phyloP scores from a whole-genome alignment of 1,139 yeast genomes.

The Yamadazyma sp. region DNA sequence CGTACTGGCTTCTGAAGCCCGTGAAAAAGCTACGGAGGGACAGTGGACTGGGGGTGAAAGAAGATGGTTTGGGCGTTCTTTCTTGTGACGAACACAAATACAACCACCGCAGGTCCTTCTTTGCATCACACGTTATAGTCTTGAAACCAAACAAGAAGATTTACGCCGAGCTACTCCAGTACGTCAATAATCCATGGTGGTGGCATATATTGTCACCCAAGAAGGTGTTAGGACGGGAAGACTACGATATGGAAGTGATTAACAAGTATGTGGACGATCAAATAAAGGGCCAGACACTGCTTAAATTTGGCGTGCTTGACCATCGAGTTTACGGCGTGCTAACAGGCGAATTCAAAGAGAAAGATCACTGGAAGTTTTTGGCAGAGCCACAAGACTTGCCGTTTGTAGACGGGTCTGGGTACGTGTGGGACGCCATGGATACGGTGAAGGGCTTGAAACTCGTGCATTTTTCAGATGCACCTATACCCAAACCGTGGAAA shows the following conservation, averaged over 20 bases:
- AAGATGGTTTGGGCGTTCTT: constrained; percentile 18
- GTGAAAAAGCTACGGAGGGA: too few relatives aligned
- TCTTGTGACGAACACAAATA: constrained; percentile 30
- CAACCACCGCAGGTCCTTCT: constrained; percentile 29
- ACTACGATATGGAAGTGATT: constrained; percentile 53
- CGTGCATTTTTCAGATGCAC: constrained; percentile 45
- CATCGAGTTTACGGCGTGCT: constrained; percentile 48
- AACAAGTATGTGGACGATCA: constrained; percentile 28
- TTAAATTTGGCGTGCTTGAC: constrained; percentile 37
- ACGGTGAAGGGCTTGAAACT: constrained; percentile 24
- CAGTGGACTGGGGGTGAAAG: neutral
- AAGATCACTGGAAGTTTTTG: constrained; percentile 23
- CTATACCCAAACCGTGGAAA: constrained; percentile 51
- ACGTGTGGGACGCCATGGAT: constrained; percentile 29
- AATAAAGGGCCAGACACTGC: neutral
- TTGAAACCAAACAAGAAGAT: constrained; percentile 34
- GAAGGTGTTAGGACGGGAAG: constrained; percentile 22
- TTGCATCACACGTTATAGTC: constrained; percentile 48
- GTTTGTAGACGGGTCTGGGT: constrained; percentile 21
- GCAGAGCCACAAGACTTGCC: constrained; percentile 37
- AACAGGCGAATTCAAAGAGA: constrained; percentile 48
- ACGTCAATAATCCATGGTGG: constrained; percentile 31
- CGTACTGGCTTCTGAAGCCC: constrained; percentile 32
- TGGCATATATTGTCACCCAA: constrained; percentile 27
- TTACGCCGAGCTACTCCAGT: constrained; percentile 30